Evolutionary conservation across 495 filamentous ascomycete species (phyloP).

Genomic region (Lichina pygmaea): DNA sequence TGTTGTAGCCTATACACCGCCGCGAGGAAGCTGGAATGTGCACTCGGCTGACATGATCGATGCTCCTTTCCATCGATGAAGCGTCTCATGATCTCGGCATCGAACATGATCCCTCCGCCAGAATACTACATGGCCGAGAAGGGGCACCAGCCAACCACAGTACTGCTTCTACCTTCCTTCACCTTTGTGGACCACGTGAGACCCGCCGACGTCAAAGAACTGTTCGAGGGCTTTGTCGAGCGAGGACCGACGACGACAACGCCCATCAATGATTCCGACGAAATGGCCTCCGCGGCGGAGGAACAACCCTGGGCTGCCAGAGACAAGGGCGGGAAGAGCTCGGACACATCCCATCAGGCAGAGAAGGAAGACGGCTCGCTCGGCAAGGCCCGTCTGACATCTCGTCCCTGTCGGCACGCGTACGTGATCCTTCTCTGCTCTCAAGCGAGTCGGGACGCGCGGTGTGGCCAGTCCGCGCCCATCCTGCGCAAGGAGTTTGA

Average conservation of each 20-base stretch:
- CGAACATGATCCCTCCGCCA: constrained; percentile 61
- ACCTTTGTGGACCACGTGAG: constrained; percentile 67
- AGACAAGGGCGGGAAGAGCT: neutral
- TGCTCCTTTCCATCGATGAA: constrained; percentile 9
- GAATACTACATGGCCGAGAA: constrained; percentile 13
- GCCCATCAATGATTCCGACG: constrained; percentile 21
- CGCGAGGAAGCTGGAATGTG: constrained; percentile 1
- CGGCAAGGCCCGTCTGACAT: constrained; percentile 23
- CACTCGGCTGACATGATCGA: constrained; percentile 1
- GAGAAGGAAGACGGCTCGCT: too few species aligned
- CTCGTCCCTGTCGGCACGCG: constrained; percentile 49
- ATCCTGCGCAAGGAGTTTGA: constrained; percentile 68
- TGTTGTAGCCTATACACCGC: neutral
- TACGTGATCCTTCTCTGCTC: constrained; percentile 83
- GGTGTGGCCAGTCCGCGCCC: constrained; percentile 81
- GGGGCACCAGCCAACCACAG: constrained; percentile 35
- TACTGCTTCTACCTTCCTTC: constrained; percentile 75
- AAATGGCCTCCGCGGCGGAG: constrained; percentile 10
- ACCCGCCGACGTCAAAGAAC: constrained; percentile 38
- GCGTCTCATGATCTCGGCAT: constrained; percentile 79
- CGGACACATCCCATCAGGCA: too few species aligned
- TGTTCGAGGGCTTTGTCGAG: constrained; percentile 49
- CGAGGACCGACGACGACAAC: constrained; percentile 46
- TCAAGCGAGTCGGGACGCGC: constrained; percentile 74
- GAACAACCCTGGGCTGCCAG: constrained; percentile 1